Conservation (phyloP, 208 protist genomes). For the Trypanosoma boissoni region DNA sequence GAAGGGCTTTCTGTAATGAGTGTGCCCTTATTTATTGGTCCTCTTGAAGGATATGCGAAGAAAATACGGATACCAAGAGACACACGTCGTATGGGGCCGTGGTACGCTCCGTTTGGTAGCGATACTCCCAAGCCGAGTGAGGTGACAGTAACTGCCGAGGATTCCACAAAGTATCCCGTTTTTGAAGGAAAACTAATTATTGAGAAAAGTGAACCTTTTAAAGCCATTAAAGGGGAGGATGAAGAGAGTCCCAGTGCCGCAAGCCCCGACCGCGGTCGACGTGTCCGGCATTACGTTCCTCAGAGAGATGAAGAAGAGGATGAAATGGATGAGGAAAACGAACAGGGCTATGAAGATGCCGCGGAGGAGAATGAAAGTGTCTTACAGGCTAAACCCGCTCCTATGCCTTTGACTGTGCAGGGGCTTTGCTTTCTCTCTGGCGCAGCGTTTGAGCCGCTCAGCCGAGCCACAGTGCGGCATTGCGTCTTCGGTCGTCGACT, state of each 20-base stretch:
- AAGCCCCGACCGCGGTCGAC: slow-evolving; percentile 17
- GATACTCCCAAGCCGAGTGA: not conserved
- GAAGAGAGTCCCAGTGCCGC: slow-evolving; percentile 2
- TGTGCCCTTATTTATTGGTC: slow-evolving; percentile 45
- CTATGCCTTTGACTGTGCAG: slow-evolving; percentile 32
- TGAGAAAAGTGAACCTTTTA: slow-evolving; percentile 23
- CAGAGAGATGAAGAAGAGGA: slow-evolving; percentile 24
- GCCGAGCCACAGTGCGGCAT: slow-evolving; percentile 49
- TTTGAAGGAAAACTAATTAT: slow-evolving; percentile 30
- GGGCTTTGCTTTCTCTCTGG: slow-evolving; percentile 65
- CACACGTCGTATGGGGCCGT: slow-evolving; percentile 56
- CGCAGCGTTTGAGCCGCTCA: slow-evolving; percentile 51
- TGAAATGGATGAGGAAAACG: slow-evolving; percentile 23
- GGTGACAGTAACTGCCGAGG: slow-evolving; percentile 43
- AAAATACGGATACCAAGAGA: slow-evolving; percentile 22
- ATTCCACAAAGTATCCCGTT: slow-evolving; percentile 44
- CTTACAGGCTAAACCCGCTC: not conserved
- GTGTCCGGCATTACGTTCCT: slow-evolving; percentile 19
- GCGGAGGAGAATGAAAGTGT: slow-evolving; percentile 25
- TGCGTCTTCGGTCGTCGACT: slow-evolving; percentile 57
- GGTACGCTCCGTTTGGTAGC: slow-evolving; percentile 44
- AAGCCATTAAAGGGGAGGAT: slow-evolving; percentile 9
- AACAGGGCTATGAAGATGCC: slow-evolving; percentile 15
- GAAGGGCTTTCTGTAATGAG: slow-evolving; percentile 55
- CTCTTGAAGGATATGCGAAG: slow-evolving; percentile 27